phyloP scores from a whole-genome alignment of 768 basidiomycete genomes.

The Boletus edulis region DNA sequence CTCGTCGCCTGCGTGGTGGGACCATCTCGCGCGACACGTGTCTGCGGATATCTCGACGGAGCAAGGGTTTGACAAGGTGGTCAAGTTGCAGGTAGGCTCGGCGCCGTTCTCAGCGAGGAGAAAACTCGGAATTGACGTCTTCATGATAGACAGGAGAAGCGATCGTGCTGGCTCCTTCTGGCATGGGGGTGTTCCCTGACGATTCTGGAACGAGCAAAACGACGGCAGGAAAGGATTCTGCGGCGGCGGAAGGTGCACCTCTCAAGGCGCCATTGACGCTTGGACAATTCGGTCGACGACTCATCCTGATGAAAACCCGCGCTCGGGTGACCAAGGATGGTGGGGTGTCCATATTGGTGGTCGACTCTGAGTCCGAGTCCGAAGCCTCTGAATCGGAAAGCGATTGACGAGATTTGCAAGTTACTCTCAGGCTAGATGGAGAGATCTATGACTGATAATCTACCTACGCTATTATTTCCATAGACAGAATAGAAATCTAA shows the following conservation, averaged over 20 bases:
- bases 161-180: constrained; percentile 60
- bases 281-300: constrained; percentile 51
- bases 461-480: background rate
- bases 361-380: constrained; percentile 9
- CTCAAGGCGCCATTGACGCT: constrained; percentile 21
- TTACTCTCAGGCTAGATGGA: too few relatives aligned
- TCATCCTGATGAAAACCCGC: constrained; percentile 55
- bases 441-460: background rate
- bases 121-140: background rate
- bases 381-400: background rate
- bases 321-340: constrained; percentile 57
- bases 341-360: constrained; percentile 51
- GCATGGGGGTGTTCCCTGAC: constrained; percentile 40
- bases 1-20: constrained; percentile 71
- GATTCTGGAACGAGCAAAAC: background rate
- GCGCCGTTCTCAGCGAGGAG: background rate
- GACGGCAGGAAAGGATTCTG: background rate
- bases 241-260: background rate
- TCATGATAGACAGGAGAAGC: constrained; percentile 60
- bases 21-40: constrained; percentile 59
- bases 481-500: background rate
- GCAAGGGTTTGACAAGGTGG: constrained; percentile 61
- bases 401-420: background rate
- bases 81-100: constrained; percentile 51
- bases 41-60: constrained; percentile 52